Evolutionary conservation across 805 yeast genomes (phyloP).

Genomic region (Blastobotrys mokoenaii): DNA sequence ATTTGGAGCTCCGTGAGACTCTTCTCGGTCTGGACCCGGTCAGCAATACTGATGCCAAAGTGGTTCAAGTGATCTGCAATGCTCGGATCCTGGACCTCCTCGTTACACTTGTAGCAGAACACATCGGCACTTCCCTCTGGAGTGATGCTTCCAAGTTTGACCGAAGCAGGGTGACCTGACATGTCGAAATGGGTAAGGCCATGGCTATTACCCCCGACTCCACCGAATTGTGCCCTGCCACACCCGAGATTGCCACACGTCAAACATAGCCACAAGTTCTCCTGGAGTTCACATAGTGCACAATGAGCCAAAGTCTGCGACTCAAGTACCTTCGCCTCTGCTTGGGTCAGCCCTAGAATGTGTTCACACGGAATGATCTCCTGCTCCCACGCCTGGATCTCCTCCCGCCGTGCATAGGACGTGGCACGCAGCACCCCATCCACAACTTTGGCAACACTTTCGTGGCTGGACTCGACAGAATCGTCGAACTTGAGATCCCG

Average conservation of each 20-base stretch:
- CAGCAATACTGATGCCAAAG: conserved; percentile 58
- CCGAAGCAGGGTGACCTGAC: conserved; percentile 69
- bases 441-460: conserved; percentile 28
- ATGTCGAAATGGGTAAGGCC: conserved; percentile 64
- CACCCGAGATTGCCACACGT: conserved; percentile 90
- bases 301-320: conserved; percentile 24
- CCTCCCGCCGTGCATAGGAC: conserved; percentile 53
- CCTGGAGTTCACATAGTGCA: conserved; percentile 39
- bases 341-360: conserved; percentile 46
- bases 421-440: conserved; percentile 45
- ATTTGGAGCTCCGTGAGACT: conserved; percentile 80
- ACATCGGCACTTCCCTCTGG: conserved; percentile 67
- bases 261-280: conserved; percentile 88
- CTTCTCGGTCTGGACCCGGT: conserved; percentile 69
- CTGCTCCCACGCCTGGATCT: conserved; percentile 86
- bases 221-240: conserved; percentile 92
- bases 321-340: conserved; percentile 6
- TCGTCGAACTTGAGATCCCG: conserved; percentile 32
- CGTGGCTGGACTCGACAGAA: conserved; percentile 11
- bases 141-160: conserved; percentile 83
- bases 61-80: conserved; percentile 40
- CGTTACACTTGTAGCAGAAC: conserved; percentile 83
- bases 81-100: conserved; percentile 72
- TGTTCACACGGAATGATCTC: conserved; percentile 78
- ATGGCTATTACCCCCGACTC: conserved; percentile 89